Conservation (phyloP, 2,329 filamentous ascomycete species). For the Aureobasidium mangrovei region DNA sequence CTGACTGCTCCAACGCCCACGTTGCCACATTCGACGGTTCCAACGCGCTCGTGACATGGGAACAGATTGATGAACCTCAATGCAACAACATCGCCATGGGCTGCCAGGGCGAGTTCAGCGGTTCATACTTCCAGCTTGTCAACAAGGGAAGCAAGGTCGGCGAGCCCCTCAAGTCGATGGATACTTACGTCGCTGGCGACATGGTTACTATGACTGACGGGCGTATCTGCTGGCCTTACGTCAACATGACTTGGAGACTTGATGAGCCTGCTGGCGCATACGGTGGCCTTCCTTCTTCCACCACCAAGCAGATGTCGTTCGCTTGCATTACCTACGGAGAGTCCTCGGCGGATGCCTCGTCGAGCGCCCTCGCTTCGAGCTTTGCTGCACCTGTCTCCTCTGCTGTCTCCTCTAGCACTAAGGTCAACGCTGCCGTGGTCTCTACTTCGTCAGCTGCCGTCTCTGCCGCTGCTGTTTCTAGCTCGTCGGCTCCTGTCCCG, state of each 20-base stretch:
- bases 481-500: neutral
- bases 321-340: slow-evolving; percentile 36
- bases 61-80: slow-evolving; percentile 48
- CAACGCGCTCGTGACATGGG: slow-evolving; percentile 51
- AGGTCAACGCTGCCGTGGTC: neutral
- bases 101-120: slow-evolving; percentile 50
- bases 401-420: neutral
- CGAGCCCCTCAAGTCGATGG: slow-evolving; percentile 39
- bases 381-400: slow-evolving; percentile 5
- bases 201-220: slow-evolving; percentile 53
- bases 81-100: slow-evolving; percentile 52
- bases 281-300: slow-evolving; percentile 17
- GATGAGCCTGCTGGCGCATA: slow-evolving; percentile 26
- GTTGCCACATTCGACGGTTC: slow-evolving; percentile 45
- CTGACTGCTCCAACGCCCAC: slow-evolving; percentile 51
- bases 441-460: neutral
- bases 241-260: slow-evolving; percentile 47
- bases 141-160: slow-evolving; percentile 46
- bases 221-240: slow-evolving; percentile 54
- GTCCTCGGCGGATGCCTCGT: neutral
- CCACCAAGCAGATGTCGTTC: slow-evolving; percentile 42
- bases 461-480: neutral
- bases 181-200: slow-evolving; percentile 53
- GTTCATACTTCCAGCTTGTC: slow-evolving; percentile 52
- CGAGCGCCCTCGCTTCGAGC: slow-evolving; percentile 12